phyloP scores from a whole-genome alignment of 441 rosid genomes.

The Aleurites moluccanus region DNA sequence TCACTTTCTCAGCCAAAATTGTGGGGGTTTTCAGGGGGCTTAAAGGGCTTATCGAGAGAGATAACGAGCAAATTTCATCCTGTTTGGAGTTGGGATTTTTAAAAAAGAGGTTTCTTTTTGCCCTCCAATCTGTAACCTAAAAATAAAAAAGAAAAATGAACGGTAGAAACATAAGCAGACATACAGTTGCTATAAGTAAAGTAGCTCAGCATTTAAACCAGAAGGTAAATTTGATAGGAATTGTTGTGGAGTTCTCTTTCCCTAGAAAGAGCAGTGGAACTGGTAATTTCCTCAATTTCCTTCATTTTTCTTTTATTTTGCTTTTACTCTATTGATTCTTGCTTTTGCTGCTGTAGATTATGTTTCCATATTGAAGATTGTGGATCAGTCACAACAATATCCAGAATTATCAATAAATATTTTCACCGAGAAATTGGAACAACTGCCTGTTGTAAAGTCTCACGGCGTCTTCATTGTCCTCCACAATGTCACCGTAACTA shows the following conservation, averaged over 20 bases:
- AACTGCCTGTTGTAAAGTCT: conserved; percentile 21
- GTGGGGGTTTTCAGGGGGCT: no score
- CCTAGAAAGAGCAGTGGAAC: conserved; percentile 15
- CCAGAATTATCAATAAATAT: conserved; percentile 12
- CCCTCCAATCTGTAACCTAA: no score
- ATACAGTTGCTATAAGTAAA: no score
- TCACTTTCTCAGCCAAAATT: no score
- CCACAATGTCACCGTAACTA: conserved; percentile 17
- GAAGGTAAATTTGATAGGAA: conserved; percentile 15
- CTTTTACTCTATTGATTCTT: background rate
- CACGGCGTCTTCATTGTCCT: conserved; percentile 24
- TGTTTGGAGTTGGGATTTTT: no score
- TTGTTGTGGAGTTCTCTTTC: conserved; percentile 23
- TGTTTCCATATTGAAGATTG: conserved; percentile 17
- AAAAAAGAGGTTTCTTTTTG: no score
- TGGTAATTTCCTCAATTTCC: background rate
- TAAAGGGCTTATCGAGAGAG: no score
- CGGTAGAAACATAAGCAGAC: no score
- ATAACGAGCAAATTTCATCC: no score
- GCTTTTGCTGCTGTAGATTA: conserved; percentile 2
- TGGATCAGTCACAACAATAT: conserved; percentile 13
- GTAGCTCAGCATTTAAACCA: background rate
- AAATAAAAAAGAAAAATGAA: no score
- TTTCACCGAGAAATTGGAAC: conserved; percentile 15
- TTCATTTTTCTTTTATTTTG: no score